Evolutionary conservation across 352 stramenopile genomes (phyloP).

Genomic region (Phytopythium delawarense): DNA sequence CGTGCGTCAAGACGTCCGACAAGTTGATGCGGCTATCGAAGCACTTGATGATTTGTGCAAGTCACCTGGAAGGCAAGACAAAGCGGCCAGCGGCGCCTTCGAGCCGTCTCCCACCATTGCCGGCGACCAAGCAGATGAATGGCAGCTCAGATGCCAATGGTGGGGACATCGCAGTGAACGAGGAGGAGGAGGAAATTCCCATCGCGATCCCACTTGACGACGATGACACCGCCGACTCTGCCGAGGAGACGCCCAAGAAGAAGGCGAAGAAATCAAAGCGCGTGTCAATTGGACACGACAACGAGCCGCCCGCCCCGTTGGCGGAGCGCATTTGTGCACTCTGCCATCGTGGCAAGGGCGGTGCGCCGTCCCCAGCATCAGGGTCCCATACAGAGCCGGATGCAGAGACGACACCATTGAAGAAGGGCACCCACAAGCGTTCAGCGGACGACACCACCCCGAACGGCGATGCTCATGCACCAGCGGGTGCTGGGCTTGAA

Average conservation of each 20-base stretch:
- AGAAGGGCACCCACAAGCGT: constrained; percentile 6
- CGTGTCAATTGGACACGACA: neutral
- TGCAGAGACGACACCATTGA: constrained; percentile 12
- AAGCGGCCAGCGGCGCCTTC: constrained; percentile 6
- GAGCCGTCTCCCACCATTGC: constrained; percentile 1
- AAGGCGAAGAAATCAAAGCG: constrained; percentile 29
- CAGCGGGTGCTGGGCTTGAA: constrained; percentile 40
- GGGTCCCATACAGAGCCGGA: neutral
- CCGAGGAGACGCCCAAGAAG: neutral
- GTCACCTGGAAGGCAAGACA: constrained; percentile 59
- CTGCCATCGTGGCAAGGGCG: constrained; percentile 47
- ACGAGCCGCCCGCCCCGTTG: neutral
- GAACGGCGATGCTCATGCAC: constrained; percentile 15
- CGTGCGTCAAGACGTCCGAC: constrained; percentile 70
- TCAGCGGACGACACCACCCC: constrained; percentile 4
- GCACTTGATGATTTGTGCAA: constrained; percentile 88
- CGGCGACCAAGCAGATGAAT: neutral
- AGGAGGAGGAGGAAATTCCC: constrained; percentile 14
- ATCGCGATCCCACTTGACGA: constrained; percentile 26
- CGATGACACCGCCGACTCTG: constrained; percentile 16
- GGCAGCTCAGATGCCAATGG: neutral
- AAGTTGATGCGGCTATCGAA: constrained; percentile 81
- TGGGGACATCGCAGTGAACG: neutral
- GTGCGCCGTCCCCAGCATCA: constrained; percentile 6
- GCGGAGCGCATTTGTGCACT: constrained; percentile 50